These are phyloP conservation scores for Sanghuangporus weigelae DNA, from an alignment of 1,284 basidiomycete species.

Conservation along the genomic window DNA sequence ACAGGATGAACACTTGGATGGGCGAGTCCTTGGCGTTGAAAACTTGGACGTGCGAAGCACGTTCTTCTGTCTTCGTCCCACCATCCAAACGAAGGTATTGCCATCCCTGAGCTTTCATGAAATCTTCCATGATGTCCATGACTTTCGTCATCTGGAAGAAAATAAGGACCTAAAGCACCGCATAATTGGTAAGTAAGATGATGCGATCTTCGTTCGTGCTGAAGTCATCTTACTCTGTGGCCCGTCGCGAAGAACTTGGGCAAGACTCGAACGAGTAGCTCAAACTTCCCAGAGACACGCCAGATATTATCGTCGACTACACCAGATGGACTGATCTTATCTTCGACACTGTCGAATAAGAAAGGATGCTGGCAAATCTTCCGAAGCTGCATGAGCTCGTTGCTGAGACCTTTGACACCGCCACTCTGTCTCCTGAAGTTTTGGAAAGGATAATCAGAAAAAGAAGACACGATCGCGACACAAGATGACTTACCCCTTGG, in stretches of 20 bases:
- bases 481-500: conserved; percentile 53
- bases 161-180: conserved; percentile 71
- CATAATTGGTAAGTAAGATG: conserved; percentile 10
- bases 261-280: conserved; percentile 88
- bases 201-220: background rate
- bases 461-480: conserved; percentile 7
- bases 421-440: conserved; percentile 50
- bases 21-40: conserved; percentile 94
- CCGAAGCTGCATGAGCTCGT: conserved; percentile 98
- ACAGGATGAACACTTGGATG: conserved; percentile 92
- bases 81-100: conserved; percentile 95
- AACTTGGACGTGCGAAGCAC: conserved; percentile 81
- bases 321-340: conserved; percentile 81
- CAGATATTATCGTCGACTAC: conserved; percentile 84
- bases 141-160: conserved; percentile 99
- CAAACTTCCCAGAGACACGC: conserved; percentile 91
- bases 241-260: conserved; percentile 93
- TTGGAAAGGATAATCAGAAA: background rate
- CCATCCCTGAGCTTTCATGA: conserved; percentile 86
- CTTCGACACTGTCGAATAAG: conserved; percentile 94
- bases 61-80: conserved; percentile 97
- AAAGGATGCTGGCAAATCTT: conserved; percentile 99
- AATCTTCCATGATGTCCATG: conserved; percentile 99
- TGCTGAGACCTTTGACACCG: conserved; percentile 86
- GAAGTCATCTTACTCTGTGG: conserved; percentile 65